A percentile compares a stretch with the other conserved stretches of the same genome.
phyloP scores from a whole-genome alignment of 2,329 filamentous ascomycete genomes.

The Calycina herbarum region DNA sequence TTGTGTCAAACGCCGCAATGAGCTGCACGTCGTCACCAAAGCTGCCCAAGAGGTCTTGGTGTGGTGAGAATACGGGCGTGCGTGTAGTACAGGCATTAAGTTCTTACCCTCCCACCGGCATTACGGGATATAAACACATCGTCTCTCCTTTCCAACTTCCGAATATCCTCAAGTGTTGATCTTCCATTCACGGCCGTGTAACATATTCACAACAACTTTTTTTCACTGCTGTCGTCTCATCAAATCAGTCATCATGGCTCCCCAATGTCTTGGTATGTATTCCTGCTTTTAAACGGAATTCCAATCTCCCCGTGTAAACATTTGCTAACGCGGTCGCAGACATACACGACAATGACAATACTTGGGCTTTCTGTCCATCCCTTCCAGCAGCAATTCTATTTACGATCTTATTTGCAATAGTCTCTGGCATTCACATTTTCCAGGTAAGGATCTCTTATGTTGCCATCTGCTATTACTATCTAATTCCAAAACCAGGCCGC shows the following conservation, averaged over 20 bases:
- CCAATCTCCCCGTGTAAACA: background rate
- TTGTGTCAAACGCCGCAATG: background rate
- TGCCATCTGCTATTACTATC: background rate
- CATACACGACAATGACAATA: constrained; percentile 13
- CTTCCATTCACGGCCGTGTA: background rate
- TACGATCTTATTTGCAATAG: constrained; percentile 37
- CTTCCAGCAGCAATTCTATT: constrained; percentile 39
- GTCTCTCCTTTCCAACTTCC: background rate
- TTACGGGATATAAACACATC: background rate
- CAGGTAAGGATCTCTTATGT: constrained; percentile 23
- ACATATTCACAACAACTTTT: background rate
- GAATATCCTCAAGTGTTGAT: background rate
- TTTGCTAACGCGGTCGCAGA: background rate
- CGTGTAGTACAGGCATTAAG: background rate
- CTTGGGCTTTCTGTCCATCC: constrained; percentile 40
- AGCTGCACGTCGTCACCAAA: constrained; percentile 1
- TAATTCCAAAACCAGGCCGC: constrained; percentile 22
- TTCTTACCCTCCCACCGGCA: background rate
- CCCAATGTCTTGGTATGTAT: constrained; percentile 6
- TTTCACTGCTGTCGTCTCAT: background rate
- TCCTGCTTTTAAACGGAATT: background rate
- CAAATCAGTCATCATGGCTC: constrained; percentile 4
- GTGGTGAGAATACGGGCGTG: background rate
- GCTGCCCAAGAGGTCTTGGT: background rate
- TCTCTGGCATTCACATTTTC: constrained; percentile 33